Evolutionary conservation across 768 basidiomycete genomes (phyloP).

Genomic region (Kwoniella heveanensis): DNA sequence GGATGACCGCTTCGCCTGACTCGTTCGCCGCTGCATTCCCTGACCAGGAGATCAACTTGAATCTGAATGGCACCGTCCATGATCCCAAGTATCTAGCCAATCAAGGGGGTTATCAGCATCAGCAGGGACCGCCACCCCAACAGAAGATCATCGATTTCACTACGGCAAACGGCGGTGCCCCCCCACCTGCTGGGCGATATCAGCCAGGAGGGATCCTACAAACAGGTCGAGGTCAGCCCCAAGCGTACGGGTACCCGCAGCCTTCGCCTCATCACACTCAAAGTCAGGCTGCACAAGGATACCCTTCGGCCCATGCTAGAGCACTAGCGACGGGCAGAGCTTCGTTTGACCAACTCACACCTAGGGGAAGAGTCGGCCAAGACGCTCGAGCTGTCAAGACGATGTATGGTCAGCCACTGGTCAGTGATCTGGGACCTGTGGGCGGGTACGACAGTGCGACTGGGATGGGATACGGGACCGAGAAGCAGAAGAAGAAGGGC

Average conservation of each 20-base stretch:
- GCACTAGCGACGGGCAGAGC: slow-evolving; percentile 8
- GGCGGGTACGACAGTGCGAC: slow-evolving; percentile 8
- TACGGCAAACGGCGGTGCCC: neutral
- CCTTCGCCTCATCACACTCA: slow-evolving; percentile 1
- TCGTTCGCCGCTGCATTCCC: slow-evolving; percentile 25
- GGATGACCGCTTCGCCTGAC: slow-evolving; percentile 24
- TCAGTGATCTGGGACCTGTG: slow-evolving; percentile 6
- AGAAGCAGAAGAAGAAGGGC: slow-evolving; percentile 36
- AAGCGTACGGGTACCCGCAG: slow-evolving; percentile 14
- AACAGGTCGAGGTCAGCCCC: neutral
- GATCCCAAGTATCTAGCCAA: slow-evolving; percentile 14
- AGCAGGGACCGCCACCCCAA: neutral
- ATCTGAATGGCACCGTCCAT: slow-evolving; percentile 8
- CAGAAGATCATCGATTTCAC: slow-evolving; percentile 8
- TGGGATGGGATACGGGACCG: neutral
- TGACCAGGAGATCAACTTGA: slow-evolving; percentile 22
- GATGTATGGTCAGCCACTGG: slow-evolving; percentile 17
- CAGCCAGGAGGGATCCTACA: neutral
- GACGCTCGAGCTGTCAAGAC: slow-evolving; percentile 16
- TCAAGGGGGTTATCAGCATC: neutral
- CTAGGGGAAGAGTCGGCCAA: slow-evolving; percentile 6
- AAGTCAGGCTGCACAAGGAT: neutral
- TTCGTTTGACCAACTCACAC: slow-evolving; percentile 17
- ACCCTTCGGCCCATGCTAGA: slow-evolving; percentile 7
- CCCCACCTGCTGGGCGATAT: neutral